phyloP scores from a whole-genome alignment of 148 eudicot species.

The Heliosperma pusillum region DNA sequence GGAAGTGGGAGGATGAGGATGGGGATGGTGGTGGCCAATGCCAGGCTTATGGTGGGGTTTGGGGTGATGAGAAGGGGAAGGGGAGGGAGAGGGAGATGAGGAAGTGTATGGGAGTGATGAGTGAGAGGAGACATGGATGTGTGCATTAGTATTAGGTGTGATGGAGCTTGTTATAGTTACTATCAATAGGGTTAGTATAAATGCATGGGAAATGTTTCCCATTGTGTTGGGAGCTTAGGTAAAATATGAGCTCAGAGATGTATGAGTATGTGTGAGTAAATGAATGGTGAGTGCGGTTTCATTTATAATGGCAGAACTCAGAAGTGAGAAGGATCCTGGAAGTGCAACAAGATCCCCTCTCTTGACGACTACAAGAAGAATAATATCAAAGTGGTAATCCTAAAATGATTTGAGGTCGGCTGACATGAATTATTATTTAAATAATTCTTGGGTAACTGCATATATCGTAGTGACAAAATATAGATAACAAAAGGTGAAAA shows the following conservation, averaged over 20 bases:
- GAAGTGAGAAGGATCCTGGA: not conserved
- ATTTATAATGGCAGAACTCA: slow-evolving; percentile 6
- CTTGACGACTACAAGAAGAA: no score
- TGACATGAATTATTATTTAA: no score
- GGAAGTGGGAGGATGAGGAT: slow-evolving; percentile 9
- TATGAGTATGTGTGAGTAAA: not conserved
- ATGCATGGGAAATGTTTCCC: slow-evolving; percentile 12
- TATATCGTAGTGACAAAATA: no score
- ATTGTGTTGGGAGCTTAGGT: slow-evolving; percentile 5
- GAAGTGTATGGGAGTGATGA: slow-evolving; percentile 1
- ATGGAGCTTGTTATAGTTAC: slow-evolving; percentile 3
- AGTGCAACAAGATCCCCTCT: no score
- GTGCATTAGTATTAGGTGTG: not conserved
- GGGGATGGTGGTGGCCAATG: slow-evolving; percentile 10
- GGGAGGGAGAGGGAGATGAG: not conserved
- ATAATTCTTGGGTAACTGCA: no score
- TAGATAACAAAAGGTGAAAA: no score
- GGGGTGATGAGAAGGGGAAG: slow-evolving; percentile 29
- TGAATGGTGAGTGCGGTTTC: not conserved
- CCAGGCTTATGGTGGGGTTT: slow-evolving; percentile 23
- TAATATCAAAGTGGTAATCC: no score
- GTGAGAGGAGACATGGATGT: not conserved
- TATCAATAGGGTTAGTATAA: slow-evolving; percentile 10
- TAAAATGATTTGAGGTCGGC: no score
- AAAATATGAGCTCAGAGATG: not conserved